Evolutionary conservation across 2,329 filamentous ascomycete genomes (phyloP).

Genomic region (Endocalyx cinctus): DNA sequence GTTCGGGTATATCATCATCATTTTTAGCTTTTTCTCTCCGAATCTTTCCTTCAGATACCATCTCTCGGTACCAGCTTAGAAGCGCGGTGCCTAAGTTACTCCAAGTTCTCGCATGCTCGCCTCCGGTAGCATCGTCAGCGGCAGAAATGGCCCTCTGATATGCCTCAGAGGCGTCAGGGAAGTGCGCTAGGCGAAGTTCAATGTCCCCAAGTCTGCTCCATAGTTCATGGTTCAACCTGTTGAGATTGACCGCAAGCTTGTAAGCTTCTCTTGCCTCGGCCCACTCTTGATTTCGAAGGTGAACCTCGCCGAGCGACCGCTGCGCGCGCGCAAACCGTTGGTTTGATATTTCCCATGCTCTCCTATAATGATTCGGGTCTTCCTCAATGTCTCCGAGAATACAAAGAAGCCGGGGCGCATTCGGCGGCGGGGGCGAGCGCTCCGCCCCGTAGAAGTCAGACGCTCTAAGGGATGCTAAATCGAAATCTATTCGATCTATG

Average conservation of each 20-base stretch:
- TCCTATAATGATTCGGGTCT: constrained; percentile 70
- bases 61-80: constrained; percentile 60
- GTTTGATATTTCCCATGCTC: constrained; percentile 82
- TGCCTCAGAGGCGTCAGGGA: constrained; percentile 73
- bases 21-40: constrained; percentile 13
- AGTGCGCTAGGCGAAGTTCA: constrained; percentile 70
- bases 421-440: constrained; percentile 65
- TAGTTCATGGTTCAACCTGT: constrained; percentile 73
- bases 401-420: constrained; percentile 85
- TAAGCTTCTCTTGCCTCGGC: constrained; percentile 73
- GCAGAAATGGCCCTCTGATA: constrained; percentile 76
- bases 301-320: constrained; percentile 76
- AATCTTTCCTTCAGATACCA: constrained; percentile 34
- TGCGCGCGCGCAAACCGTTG: constrained; percentile 81
- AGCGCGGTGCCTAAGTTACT: constrained; percentile 88
- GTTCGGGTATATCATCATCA: constrained; percentile 22
- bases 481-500: constrained; percentile 49
- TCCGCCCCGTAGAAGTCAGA: constrained; percentile 58
- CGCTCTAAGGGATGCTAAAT: constrained; percentile 52
- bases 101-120: constrained; percentile 88
- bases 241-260: constrained; percentile 68
- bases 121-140: constrained; percentile 59
- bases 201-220: constrained; percentile 94
- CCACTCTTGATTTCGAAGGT: constrained; percentile 63
- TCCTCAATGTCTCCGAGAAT: constrained; percentile 88